phyloP scores from a whole-genome alignment of 306 rosid genomes.

The Begonia peltatifolia region DNA sequence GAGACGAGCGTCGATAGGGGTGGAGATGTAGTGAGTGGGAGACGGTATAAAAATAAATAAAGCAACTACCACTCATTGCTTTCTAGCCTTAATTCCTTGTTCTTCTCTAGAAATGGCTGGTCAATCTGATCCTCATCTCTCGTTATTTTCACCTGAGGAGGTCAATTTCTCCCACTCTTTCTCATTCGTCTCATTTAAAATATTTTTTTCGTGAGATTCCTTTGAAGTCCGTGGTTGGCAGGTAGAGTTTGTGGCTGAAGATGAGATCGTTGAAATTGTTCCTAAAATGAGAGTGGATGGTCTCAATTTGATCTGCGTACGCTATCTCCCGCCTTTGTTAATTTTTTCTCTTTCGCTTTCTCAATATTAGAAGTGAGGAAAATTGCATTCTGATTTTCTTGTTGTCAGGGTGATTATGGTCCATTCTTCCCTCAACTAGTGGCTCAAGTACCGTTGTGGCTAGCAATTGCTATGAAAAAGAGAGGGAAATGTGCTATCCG shows the following conservation, averaged over 20 bases:
- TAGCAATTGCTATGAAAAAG: conserved; percentile 77
- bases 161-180: conserved; percentile 4
- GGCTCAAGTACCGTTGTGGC: conserved; percentile 77
- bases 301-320: conserved; percentile 60
- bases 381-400: neutral
- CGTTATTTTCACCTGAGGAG: conserved; percentile 33
- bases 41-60: too few species aligned
- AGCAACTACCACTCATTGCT: too few species aligned
- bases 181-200: neutral
- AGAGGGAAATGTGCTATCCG: conserved; percentile 73
- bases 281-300: conserved; percentile 80
- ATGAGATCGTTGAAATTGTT: conserved; percentile 54
- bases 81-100: too few species aligned
- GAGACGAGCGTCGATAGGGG: too few species aligned
- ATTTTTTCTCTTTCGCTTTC: neutral
- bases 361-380: neutral
- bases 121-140: conserved; percentile 22
- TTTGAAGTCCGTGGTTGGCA: conserved; percentile 8
- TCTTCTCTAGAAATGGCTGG: conserved; percentile 22
- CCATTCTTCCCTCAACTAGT: conserved; percentile 73
- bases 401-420: conserved; percentile 80
- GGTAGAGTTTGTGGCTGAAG: conserved; percentile 87
- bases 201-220: neutral
- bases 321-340: conserved; percentile 5
- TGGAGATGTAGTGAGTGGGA: too few species aligned